phyloP scores from a whole-genome alignment of 148 eudicot species.

The Camellia granthamiana region DNA sequence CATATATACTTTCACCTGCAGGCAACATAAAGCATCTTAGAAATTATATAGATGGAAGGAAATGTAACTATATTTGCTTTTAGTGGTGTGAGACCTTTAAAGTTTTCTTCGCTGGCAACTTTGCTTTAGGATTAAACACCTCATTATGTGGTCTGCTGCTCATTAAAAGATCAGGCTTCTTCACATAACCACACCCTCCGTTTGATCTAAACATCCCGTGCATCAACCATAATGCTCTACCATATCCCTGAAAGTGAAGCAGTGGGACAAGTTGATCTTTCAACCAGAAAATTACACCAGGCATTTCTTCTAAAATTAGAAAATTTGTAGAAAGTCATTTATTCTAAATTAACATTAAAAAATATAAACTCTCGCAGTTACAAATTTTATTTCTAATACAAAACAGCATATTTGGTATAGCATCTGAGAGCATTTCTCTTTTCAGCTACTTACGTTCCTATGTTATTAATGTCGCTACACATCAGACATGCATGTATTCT shows the following conservation, averaged over 20 bases:
- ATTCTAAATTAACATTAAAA: not conserved
- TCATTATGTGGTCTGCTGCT: constrained; percentile 38
- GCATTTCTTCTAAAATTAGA: not conserved
- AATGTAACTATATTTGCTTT: not conserved
- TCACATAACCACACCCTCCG: constrained; percentile 80
- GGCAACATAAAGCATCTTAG: not conserved
- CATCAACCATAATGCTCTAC: constrained; percentile 82
- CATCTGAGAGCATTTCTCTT: not conserved
- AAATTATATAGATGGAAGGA: not conserved
- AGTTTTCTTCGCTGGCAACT: constrained; percentile 49
- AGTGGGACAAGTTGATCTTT: constrained; percentile 3
- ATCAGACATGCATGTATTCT: not conserved
- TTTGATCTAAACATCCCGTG: constrained; percentile 81
- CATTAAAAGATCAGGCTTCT: constrained; percentile 64
- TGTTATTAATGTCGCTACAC: not conserved
- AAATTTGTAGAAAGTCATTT: not conserved
- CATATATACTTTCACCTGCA: constrained; percentile 75
- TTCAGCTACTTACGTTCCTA: not conserved
- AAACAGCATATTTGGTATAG: not conserved
- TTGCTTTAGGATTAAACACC: constrained; percentile 60
- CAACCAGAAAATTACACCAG: not conserved
- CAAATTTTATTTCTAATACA: not conserved
- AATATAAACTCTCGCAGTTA: not conserved
- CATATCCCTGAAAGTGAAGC: constrained; percentile 58
- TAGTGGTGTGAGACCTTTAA: constrained; percentile 41